Base-by-base conservation (phyloP, 805 yeast genomes). In the Brettanomyces nanus region DNA sequence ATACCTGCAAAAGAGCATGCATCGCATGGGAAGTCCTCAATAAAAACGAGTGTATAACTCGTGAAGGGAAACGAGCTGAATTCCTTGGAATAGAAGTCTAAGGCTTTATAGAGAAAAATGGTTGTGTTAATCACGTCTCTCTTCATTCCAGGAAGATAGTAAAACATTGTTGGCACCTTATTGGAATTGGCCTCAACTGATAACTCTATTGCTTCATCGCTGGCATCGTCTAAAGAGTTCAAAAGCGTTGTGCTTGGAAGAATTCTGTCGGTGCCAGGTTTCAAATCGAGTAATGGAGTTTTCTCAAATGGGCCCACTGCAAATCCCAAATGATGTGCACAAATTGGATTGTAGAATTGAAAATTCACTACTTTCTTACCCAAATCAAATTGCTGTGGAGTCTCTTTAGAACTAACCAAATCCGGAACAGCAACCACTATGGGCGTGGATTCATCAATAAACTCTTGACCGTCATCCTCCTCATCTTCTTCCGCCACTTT, bases 271-370 rank as follows among this genome's bases (percentile, higher is more conserved):
- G 53, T 32, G 2, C 53, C 59, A 4, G 55, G 46, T 20, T 70
- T 63, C 21, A 61, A 49, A 31, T 69, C 73, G 6, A 77, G 57
- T 22, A 86, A 49, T 0, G 77, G 73, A 2, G 77, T 62, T 38
- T 73, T 73, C 30, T 79, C 78, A 56, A 90, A 92, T 2, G 95
- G 80, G 0, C 97, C 98, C 4, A 87, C 74, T 0, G 95, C 89
- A 80, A 95, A 92, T 0, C 97, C 97, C 17, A 92, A 68, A 58
- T 90, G 97, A 48, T 89, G 97, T 1, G 98, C 85, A 27, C 95
- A 80, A 1, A 86, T 82, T 1, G 97, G 95, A 39, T 80, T 84
- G 52, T 79, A 80, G 79, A 90, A 17, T 77, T 68, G 35, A 75
- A 86, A 89, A 3, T 81, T 68, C 1, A 82, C 84, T 1, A 80